A percentile compares a stretch with the other conserved stretches of the same genome.
These are phyloP conservation scores for Sindora glabra DNA, from an alignment of 306 rosid genomes.

Conservation along the genomic window DNA sequence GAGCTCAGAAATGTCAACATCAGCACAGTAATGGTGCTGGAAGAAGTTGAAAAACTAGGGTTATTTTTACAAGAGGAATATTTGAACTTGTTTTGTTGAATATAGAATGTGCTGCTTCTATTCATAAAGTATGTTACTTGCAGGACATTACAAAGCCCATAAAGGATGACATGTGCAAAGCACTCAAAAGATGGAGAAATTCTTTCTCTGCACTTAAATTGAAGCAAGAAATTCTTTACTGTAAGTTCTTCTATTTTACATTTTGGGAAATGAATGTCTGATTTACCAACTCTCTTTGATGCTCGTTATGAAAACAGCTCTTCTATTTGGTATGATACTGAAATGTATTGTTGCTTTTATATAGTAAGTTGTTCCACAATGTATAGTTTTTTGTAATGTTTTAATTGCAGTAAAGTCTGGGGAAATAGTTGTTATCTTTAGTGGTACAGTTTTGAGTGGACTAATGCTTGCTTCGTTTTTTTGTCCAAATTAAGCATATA, in stretches of 20 bases:
- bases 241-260: slow-evolving; percentile 39
- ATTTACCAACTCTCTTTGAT: neutral
- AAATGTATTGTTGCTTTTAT: slow-evolving; percentile 1
- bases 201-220: slow-evolving; percentile 89
- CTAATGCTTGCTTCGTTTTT: no score
- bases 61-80: no score
- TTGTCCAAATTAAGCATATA: no score
- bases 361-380: slow-evolving; percentile 3
- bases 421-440: neutral
- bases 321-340: neutral
- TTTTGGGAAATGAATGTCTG: neutral
- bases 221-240: slow-evolving; percentile 86
- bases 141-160: slow-evolving; percentile 92
- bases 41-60: no score
- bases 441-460: neutral
- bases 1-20: no score
- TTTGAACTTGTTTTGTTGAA: neutral
- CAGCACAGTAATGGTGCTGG: no score
- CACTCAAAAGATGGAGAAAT: slow-evolving; percentile 74
- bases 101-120: neutral
- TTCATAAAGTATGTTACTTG: slow-evolving; percentile 14
- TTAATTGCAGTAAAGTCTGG: neutral
- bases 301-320: neutral
- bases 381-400: neutral
- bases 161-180: slow-evolving; percentile 64